Evolutionary conservation across 2,329 filamentous ascomycete genomes (phyloP).

Genomic region (Bipolaris bicolor): DNA sequence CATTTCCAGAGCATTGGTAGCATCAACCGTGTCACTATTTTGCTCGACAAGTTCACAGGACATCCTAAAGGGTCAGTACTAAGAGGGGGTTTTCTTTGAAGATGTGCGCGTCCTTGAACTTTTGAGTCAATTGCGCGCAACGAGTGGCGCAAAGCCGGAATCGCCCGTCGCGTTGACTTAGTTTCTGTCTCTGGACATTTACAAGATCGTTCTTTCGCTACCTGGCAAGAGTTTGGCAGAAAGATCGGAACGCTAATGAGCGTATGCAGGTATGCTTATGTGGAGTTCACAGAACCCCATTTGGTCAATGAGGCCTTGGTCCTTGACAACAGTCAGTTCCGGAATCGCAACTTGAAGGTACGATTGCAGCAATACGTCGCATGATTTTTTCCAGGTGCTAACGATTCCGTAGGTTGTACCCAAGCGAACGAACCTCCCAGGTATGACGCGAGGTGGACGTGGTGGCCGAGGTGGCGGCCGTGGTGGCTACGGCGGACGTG

Average conservation of each 20-base stretch:
- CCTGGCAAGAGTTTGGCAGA: conserved; percentile 62
- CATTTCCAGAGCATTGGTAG: conserved; percentile 97
- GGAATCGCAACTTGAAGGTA: conserved; percentile 94
- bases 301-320: conserved; percentile 92
- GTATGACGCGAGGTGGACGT: conserved; percentile 83
- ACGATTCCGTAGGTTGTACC: conserved; percentile 68
- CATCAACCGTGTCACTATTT: conserved; percentile 97
- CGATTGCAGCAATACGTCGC: background rate
- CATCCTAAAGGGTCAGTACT: conserved; percentile 94
- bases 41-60: conserved; percentile 97
- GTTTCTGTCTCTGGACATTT: background rate
- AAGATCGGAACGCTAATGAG: conserved; percentile 61
- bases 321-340: conserved; percentile 94
- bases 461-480: conserved; percentile 60
- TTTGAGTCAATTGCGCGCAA: background rate
- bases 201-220: conserved; percentile 52
- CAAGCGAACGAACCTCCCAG: conserved; percentile 95
- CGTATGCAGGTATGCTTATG: conserved; percentile 87
- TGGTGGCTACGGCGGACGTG: conserved; percentile 58
- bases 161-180: background rate
- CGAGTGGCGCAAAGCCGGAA: background rate
- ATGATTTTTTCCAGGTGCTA: conserved; percentile 18
- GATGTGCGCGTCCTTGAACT: conserved; percentile 11
- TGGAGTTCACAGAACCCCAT: conserved; percentile 94
- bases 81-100: conserved; percentile 49